Conservation (phyloP, 345 rosid genomes). For the Psidium friedrichsthalianum region DNA sequence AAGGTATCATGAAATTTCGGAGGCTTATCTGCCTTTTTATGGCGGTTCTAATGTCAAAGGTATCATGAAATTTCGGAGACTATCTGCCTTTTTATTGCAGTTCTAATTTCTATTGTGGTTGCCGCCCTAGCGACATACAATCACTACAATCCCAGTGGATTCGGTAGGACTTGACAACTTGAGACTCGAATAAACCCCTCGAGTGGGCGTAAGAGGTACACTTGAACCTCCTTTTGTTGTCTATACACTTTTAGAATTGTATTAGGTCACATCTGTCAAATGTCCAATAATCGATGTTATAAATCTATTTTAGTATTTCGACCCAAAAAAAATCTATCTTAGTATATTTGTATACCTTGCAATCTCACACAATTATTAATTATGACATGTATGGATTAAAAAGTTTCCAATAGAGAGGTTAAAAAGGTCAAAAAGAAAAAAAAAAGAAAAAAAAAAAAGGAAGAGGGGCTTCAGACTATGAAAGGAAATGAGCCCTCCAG, state of each 20-base stretch:
- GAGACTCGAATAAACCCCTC: constrained; percentile 41
- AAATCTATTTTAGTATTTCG: too few relatives aligned
- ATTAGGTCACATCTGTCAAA: too few relatives aligned
- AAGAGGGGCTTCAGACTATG: neutral
- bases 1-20: too few relatives aligned
- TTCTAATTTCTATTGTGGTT: neutral
- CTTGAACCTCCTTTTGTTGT: constrained; percentile 55
- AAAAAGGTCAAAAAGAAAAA: neutral
- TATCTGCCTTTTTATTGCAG: neutral
- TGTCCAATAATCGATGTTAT: too few relatives aligned
- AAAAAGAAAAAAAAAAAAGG: neutral
- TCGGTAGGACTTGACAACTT: constrained; percentile 34
- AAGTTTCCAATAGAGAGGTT: too few relatives aligned
- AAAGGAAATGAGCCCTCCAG: neutral
- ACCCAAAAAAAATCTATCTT: too few relatives aligned
- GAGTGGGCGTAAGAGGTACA: constrained; percentile 42
- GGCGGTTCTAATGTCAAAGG: too few relatives aligned
- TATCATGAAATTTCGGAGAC: neutral
- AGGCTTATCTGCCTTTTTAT: too few relatives aligned
- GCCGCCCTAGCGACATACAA: too few relatives aligned
- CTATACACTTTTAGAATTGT: neutral
- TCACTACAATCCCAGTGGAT: constrained; percentile 29
- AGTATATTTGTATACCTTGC: too few relatives aligned
- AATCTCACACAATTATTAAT: too few relatives aligned
- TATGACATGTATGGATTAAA: too few relatives aligned